phyloP scores from a whole-genome alignment of 2,329 filamentous ascomycete genomes.

The Fusarium sp. region DNA sequence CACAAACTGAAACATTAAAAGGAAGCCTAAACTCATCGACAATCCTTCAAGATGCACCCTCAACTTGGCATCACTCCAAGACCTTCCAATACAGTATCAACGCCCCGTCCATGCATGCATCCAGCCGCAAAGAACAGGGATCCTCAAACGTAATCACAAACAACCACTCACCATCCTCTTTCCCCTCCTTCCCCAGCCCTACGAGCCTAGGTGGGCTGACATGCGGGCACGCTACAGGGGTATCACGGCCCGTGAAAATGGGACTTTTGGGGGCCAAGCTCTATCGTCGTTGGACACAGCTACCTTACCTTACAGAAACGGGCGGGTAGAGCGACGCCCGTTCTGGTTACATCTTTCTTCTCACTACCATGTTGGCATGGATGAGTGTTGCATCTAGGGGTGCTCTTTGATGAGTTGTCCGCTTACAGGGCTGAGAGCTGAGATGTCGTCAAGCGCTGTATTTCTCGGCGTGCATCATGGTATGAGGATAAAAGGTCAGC shows the following conservation, averaged over 20 bases:
- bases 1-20: not conserved
- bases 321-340: not conserved
- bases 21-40: not conserved
- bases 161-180: not conserved
- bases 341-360: conserved; percentile 4
- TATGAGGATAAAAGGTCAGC: conserved; percentile 14
- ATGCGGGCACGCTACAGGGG: not conserved
- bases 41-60: not conserved
- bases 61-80: not conserved
- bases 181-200: conserved; percentile 19
- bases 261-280: conserved; percentile 20
- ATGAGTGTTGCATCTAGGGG: not conserved
- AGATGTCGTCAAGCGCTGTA: not conserved
- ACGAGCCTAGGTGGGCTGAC: conserved; percentile 25
- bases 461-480: not conserved
- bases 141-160: conserved; percentile 6
- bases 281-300: not conserved
- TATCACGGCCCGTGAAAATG: not conserved
- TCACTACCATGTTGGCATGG: not conserved
- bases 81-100: conserved; percentile 5
- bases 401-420: conserved; percentile 11
- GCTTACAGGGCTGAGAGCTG: conserved; percentile 16
- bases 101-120: conserved; percentile 13
- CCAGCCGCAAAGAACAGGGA: conserved; percentile 13
- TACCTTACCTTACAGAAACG: not conserved